Conservation (phyloP, 495 filamentous ascomycete species). For the Beverwykella pulmonaria region DNA sequence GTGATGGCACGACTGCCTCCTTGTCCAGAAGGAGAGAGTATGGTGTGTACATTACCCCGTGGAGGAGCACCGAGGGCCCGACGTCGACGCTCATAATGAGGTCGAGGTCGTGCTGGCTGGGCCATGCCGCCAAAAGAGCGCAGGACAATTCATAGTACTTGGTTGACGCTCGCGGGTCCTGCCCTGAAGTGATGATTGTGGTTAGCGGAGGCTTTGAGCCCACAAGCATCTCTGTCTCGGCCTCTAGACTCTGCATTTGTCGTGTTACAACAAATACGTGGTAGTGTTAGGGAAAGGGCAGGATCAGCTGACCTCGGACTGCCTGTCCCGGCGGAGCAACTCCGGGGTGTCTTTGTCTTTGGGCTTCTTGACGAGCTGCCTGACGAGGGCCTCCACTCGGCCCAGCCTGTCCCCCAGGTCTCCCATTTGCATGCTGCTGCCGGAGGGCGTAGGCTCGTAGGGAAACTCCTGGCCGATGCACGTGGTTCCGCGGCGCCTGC, state of each 20-base stretch:
- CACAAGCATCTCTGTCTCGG: no score
- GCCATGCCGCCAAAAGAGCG: conserved; percentile 20
- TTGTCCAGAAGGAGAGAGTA: conserved; percentile 6
- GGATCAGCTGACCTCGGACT: no score
- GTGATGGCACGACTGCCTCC: conserved; percentile 19
- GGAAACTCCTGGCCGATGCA: conserved; percentile 52
- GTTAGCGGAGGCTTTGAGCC: no score
- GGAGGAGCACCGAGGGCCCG: conserved; percentile 6
- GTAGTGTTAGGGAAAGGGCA: no score
- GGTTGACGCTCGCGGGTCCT: no score
- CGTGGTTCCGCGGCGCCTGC: conserved; percentile 12
- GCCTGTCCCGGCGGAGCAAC: no score
- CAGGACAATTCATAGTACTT: conserved; percentile 7
- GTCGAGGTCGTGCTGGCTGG: conserved; percentile 23
- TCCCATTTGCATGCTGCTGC: no score
- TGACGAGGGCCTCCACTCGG: neutral
- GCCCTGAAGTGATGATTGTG: no score
- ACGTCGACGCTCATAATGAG: conserved; percentile 18
- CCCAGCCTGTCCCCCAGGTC: neutral
- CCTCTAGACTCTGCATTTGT: no score
- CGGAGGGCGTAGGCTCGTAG: conserved; percentile 32
- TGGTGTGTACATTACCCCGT: conserved; percentile 17
- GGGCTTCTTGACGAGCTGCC: no score
- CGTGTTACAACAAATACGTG: no score
- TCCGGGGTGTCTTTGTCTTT: no score